These are phyloP conservation scores for Perkinsus chesapeaki DNA, from an alignment of 169 alveolate species.

Conservation along the genomic window DNA sequence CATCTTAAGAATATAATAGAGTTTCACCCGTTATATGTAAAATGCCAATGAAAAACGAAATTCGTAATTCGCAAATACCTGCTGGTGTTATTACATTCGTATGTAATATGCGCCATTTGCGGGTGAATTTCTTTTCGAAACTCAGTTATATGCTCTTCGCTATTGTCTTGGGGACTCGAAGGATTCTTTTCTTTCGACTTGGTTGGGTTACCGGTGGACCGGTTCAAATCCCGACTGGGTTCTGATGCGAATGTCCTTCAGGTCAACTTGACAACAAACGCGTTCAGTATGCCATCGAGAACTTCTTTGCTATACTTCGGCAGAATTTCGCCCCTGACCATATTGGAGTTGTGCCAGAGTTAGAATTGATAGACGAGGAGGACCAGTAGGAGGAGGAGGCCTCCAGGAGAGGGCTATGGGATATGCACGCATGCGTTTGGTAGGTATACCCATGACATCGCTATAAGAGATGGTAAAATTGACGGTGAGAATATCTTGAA, in stretches of 20 bases:
- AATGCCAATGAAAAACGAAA: too few relatives aligned
- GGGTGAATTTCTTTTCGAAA: too few relatives aligned
- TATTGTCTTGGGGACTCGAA: too few relatives aligned
- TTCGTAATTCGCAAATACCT: too few relatives aligned
- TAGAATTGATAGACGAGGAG: slow-evolving; percentile 91
- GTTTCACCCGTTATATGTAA: too few relatives aligned
- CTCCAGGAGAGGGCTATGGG: neutral
- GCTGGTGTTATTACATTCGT: too few relatives aligned
- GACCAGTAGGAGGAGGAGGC: slow-evolving; percentile 53
- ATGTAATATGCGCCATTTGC: too few relatives aligned
- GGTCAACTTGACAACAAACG: slow-evolving; percentile 52
- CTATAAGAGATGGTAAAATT: slow-evolving; percentile 77
- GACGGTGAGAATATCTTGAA: slow-evolving; percentile 86
- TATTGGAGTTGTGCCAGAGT: slow-evolving; percentile 77
- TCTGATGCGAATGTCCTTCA: neutral
- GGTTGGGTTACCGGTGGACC: neutral
- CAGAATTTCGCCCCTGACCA: slow-evolving; percentile 75
- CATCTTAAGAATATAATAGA: too few relatives aligned
- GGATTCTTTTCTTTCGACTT: neutral
- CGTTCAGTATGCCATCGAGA: slow-evolving; percentile 92
- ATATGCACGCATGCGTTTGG: neutral
- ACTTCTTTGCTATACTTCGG: slow-evolving; percentile 83
- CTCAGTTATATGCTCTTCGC: too few relatives aligned
- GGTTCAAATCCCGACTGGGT: neutral
- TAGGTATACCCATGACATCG: slow-evolving; percentile 87